A percentile compares a stretch with the other conserved stretches of the same genome.
Conservation (phyloP, 805 yeast genomes). For the Sugiyamaella chiloensis region DNA sequence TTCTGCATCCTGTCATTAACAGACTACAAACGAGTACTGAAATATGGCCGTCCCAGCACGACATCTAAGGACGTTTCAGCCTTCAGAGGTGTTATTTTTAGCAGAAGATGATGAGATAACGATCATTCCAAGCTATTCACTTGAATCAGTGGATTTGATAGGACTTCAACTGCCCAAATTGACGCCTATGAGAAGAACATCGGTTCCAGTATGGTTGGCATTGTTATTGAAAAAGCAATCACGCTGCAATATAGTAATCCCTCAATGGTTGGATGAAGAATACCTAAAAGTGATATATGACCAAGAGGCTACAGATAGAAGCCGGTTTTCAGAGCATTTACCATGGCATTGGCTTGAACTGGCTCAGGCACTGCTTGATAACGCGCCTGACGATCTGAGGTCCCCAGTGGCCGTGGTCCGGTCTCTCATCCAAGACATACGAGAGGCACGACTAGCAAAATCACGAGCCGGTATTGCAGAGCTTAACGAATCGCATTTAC, state of each 20-base stretch:
- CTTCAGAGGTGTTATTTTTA: constrained; percentile 75
- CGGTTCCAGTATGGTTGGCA: constrained; percentile 87
- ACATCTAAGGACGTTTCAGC: constrained; percentile 56
- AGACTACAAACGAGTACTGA: not conserved
- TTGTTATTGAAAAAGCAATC: constrained; percentile 76
- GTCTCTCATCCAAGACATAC: constrained; percentile 71
- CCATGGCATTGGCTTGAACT: constrained; percentile 91
- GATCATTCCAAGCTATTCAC: constrained; percentile 73
- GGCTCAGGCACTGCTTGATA: constrained; percentile 62
- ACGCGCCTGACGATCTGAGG: constrained; percentile 73
- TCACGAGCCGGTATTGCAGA: constrained; percentile 74
- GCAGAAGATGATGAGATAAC: constrained; percentile 76
- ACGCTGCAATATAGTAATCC: constrained; percentile 81
- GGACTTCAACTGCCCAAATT: constrained; percentile 52
- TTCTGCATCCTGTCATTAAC: too few relatives aligned
- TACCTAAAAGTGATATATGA: constrained; percentile 57
- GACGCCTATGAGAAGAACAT: constrained; percentile 62
- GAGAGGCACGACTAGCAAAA: constrained; percentile 79
- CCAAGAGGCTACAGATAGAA: constrained; percentile 57
- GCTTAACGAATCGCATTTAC: constrained; percentile 78
- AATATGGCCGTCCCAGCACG: constrained; percentile 62
- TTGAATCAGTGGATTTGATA: constrained; percentile 61
- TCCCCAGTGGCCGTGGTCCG: constrained; percentile 72
- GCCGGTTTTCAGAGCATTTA: constrained; percentile 54
- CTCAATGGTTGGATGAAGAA: constrained; percentile 70